phyloP scores from a whole-genome alignment of 352 stramenopile genomes.

The Phytophthora sojae region DNA sequence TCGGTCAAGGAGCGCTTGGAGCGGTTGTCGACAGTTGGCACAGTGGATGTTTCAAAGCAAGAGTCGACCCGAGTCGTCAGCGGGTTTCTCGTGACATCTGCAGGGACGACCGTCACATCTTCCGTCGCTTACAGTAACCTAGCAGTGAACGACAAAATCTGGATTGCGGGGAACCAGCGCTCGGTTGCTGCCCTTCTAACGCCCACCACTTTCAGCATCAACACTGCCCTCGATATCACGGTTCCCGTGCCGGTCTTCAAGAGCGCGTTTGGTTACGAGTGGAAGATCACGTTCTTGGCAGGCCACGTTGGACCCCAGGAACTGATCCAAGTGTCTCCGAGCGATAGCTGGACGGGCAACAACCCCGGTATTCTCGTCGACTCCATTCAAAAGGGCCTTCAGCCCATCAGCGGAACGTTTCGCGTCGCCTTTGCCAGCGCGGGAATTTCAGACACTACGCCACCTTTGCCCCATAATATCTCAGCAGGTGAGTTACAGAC shows the following conservation, averaged over 20 bases:
- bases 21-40: constrained; percentile 67
- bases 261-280: constrained; percentile 72
- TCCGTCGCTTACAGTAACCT: constrained; percentile 36
- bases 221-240: constrained; percentile 22
- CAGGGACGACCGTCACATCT: constrained; percentile 38
- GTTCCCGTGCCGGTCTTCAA: constrained; percentile 68
- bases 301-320: constrained; percentile 88
- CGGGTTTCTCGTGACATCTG: constrained; percentile 53
- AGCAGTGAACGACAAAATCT: constrained; percentile 54
- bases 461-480: constrained; percentile 87
- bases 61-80: constrained; percentile 53
- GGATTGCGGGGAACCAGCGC: constrained; percentile 57
- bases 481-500: constrained; percentile 79
- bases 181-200: constrained; percentile 32
- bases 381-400: constrained; percentile 83
- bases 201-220: constrained; percentile 27
- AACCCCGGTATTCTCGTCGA: constrained; percentile 91
- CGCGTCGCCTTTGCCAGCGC: constrained; percentile 68
- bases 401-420: constrained; percentile 95
- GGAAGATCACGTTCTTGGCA: constrained; percentile 77
- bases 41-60: constrained; percentile 59
- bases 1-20: constrained; percentile 81
- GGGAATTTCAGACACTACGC: constrained; percentile 84
- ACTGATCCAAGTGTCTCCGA: constrained; percentile 80
- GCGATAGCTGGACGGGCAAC: constrained; percentile 94